Conservation (phyloP, 192 early-diverging fungal species). For the Backusella macrospora region DNA sequence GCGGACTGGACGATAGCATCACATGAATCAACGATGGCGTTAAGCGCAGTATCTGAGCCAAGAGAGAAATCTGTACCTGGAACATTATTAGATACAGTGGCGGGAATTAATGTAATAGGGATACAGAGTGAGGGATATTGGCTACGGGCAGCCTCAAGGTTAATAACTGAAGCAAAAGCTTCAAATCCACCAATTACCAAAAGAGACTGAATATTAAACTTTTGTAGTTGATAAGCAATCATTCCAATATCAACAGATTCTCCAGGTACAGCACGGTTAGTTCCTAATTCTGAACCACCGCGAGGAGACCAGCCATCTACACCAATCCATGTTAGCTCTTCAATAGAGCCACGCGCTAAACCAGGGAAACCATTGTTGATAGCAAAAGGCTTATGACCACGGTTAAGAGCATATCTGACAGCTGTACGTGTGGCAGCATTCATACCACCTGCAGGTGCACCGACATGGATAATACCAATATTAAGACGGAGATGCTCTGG, state of each 20-base stretch:
- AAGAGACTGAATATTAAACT: conserved; percentile 85
- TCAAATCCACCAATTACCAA: conserved; percentile 96
- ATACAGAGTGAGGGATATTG: conserved; percentile 94
- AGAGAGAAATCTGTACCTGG: conserved; percentile 95
- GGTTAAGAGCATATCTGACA: conserved; percentile 83
- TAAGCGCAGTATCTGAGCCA: conserved; percentile 92
- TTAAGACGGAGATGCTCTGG: conserved; percentile 63
- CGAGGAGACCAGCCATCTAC: conserved; percentile 89
- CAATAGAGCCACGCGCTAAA: conserved; percentile 78
- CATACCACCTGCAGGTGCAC: conserved; percentile 97
- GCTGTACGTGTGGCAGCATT: conserved; percentile 93
- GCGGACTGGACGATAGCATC: conserved; percentile 94
- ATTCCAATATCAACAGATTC: conserved; percentile 73
- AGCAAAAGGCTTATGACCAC: conserved; percentile 84
- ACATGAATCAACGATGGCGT: conserved; percentile 87
- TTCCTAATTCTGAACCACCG: conserved; percentile 93
- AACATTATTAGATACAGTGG: conserved; percentile 97
- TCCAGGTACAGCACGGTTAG: conserved; percentile 88
- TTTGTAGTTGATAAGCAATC: conserved; percentile 92
- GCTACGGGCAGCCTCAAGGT: conserved; percentile 68
- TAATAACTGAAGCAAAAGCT: conserved; percentile 77
- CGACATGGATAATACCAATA: conserved; percentile 89
- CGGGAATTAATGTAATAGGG: conserved; percentile 89
- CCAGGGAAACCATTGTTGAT: conserved; percentile 94
- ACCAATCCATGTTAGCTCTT: conserved; percentile 77